Percentiles rank a stretch among this genome's conserved stretches.
Conservation (phyloP, 108 stramenopile species). For the Cylindrotheca closterium region DNA sequence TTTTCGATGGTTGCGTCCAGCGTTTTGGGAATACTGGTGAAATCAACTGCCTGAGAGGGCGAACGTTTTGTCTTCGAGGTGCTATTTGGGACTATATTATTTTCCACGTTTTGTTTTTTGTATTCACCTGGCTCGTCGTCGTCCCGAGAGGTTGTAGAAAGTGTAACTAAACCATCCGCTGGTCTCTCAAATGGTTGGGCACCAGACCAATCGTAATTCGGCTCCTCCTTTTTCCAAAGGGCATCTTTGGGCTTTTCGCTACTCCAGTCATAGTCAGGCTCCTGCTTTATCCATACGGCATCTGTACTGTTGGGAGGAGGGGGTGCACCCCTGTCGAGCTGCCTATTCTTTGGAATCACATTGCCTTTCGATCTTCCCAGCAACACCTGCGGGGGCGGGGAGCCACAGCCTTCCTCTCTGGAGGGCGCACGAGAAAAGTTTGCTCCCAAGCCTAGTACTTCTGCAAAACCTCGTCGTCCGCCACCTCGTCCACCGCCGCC, state of each 20-base stretch:
- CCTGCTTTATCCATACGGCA: background rate
- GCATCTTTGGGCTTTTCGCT: conserved; percentile 19
- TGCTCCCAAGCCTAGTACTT: no score
- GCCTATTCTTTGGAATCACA: no score
- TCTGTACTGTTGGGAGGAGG: no score
- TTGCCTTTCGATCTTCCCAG: no score
- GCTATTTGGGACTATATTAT: background rate
- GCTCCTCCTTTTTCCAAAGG: conserved; percentile 25
- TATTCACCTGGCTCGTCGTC: conserved; percentile 9
- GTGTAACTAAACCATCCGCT: conserved; percentile 10
- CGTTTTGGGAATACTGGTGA: conserved; percentile 59
- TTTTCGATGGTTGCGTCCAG: conserved; percentile 58
- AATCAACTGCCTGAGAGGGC: conserved; percentile 58
- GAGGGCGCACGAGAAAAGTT: no score
- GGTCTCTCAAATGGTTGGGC: conserved; percentile 29
- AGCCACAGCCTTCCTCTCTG: no score
- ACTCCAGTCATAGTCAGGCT: conserved; percentile 22
- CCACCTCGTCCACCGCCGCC: no score
- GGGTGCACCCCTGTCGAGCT: no score
- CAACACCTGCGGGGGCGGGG: no score
- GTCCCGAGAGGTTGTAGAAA: conserved; percentile 9
- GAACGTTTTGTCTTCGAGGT: no score
- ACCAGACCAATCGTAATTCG: conserved; percentile 33
- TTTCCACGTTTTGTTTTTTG: background rate
- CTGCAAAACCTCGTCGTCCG: no score